Evolutionary conservation across 176 grass and related monocot species (phyloP).

Genomic region (Eremochloa ophiuroides): DNA sequence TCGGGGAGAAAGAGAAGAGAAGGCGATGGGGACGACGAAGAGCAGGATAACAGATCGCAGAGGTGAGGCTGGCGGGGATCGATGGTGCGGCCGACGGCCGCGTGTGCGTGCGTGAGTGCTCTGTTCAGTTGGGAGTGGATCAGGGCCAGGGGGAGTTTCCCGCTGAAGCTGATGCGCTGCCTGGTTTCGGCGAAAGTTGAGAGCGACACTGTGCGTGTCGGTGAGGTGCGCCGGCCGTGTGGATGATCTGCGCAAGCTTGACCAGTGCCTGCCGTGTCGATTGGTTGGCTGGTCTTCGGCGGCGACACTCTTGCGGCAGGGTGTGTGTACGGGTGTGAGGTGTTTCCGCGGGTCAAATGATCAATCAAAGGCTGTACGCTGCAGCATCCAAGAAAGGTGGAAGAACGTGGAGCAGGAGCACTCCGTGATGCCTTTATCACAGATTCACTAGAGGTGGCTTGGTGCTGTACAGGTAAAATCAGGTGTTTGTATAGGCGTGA

Average conservation of each 20-base stretch:
- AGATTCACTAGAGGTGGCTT: no score
- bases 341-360: neutral
- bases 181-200: neutral
- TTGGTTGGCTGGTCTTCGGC: no score
- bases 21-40: neutral
- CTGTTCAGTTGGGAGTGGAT: neutral
- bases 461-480: neutral
- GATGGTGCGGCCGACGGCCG: neutral
- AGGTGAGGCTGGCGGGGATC: neutral
- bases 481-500: neutral
- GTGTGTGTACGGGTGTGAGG: neutral
- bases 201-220: neutral
- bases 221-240: no score
- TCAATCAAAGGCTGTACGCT: no score
- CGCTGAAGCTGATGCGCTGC: neutral
- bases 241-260: neutral
- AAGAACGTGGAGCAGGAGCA: neutral
- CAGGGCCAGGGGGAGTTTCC: neutral
- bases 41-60: neutral
- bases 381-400: neutral
- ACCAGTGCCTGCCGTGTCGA: no score
- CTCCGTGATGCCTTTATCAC: neutral
- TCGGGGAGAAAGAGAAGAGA: slow-evolving; percentile 9
- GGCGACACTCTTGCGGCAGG: neutral
- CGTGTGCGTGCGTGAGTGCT: neutral